Evolutionary conservation across 768 basidiomycete species (phyloP).

Genomic region (Boletellus emodensis): DNA sequence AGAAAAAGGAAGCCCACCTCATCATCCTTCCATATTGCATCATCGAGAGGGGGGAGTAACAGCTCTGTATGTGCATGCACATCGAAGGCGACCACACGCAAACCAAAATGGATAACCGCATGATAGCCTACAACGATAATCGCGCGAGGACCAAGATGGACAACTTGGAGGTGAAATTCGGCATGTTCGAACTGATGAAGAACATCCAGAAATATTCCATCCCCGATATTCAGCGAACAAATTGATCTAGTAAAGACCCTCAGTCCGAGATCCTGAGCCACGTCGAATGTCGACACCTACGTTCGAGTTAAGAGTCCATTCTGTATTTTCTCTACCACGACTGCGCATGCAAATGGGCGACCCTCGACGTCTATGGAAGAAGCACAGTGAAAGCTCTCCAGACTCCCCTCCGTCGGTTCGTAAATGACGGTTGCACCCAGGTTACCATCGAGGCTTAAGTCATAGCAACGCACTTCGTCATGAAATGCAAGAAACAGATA

Average conservation of each 20-base stretch:
- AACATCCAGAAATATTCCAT: slow-evolving; percentile 6
- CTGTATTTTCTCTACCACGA: background rate
- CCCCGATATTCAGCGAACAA: slow-evolving; percentile 2
- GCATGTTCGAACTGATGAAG: slow-evolving; percentile 11
- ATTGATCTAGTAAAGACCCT: background rate
- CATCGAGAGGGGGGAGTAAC: background rate
- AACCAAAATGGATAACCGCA: background rate
- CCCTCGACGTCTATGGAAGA: background rate
- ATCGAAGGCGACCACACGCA: slow-evolving; percentile 11
- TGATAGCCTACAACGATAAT: background rate
- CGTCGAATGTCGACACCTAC: background rate
- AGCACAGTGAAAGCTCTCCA: slow-evolving; percentile 4
- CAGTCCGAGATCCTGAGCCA: too few relatives aligned
- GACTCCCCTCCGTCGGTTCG: background rate
- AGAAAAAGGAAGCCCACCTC: slow-evolving; percentile 3
- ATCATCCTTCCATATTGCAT: background rate
- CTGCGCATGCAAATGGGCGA: slow-evolving; percentile 4
- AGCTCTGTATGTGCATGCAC: slow-evolving; percentile 9
- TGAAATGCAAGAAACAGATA: slow-evolving; percentile 13
- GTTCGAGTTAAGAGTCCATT: background rate
- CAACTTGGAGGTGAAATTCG: background rate
- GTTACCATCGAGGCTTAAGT: slow-evolving; percentile 7
- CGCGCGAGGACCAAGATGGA: slow-evolving; percentile 16
- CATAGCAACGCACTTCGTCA: slow-evolving; percentile 16
- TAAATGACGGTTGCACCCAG: slow-evolving; percentile 9